Evolutionary conservation across 2,329 filamentous ascomycete genomes (phyloP).

Genomic region (Aspergillus bombycis): DNA sequence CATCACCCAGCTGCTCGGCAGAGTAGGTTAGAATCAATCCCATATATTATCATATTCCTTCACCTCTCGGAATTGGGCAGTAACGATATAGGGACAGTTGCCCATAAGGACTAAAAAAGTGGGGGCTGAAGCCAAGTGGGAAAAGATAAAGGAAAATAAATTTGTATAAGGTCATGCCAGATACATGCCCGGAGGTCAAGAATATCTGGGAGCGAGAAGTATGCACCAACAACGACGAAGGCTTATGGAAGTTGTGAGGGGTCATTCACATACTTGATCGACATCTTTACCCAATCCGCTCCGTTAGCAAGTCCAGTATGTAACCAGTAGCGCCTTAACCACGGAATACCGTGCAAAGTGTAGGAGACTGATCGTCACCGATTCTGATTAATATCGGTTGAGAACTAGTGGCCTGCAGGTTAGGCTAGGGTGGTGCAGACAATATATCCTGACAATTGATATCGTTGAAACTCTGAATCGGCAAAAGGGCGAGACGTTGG

Average conservation of each 20-base stretch:
- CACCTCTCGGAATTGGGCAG: background rate
- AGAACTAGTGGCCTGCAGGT: background rate
- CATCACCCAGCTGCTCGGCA: slow-evolving; percentile 79
- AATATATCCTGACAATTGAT: background rate
- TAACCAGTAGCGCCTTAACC: background rate
- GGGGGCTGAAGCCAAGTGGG: background rate
- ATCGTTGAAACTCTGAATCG: background rate
- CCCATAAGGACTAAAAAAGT: background rate
- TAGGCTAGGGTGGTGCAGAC: background rate
- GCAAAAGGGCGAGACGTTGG: background rate
- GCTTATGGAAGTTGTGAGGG: slow-evolving; percentile 10
- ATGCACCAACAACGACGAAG: slow-evolving; percentile 1
- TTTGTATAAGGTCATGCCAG: background rate
- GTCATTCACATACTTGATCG: slow-evolving; percentile 43
- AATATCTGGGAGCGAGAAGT: background rate
- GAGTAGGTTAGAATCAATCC: background rate
- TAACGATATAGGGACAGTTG: background rate
- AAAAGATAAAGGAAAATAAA: background rate
- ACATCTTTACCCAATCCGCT: slow-evolving; percentile 32
- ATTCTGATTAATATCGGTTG: background rate
- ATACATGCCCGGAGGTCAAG: background rate
- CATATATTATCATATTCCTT: background rate
- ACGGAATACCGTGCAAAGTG: background rate
- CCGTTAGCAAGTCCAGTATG: slow-evolving; percentile 2
- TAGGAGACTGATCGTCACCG: background rate